Base-by-base conservation (phyloP, 768 basidiomycete genomes). In the Paxillus ammoniavirescens region DNA sequence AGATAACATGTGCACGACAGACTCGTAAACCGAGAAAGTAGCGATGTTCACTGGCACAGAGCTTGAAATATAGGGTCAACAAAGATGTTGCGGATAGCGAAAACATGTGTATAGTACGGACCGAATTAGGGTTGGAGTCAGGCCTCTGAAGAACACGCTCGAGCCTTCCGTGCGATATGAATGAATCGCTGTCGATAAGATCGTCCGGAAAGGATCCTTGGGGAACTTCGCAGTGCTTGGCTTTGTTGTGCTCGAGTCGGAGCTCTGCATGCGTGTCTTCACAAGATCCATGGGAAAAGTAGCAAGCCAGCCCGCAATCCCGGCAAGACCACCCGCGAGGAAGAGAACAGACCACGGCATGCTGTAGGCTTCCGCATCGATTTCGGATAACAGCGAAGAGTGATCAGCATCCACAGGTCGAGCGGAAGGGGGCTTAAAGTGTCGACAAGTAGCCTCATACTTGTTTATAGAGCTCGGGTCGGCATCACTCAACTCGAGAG, bases 261-360 rank as follows among this genome's bases (percentile, higher is more conserved):
- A 66, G 46, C 82, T 82, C 68, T 97, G 93, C 61, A 94, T 82
- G 5, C 93, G 82, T 13, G 94, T 95, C 73, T 97, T 96, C 56
- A 95, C 78, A 3, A 93, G 88, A 63, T 97, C 93, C 51, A 93
- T 75, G 2, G 92, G 91, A 67, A 96, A 97, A 1, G 93, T 95
- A 2, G 74, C 76, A 0, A 84, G 36, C 92, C 92, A 95, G 8
- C 89, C 89, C 8, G 79, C 79, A 15, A 89, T 70, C 5, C 91
- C 92, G 0, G 92, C 92, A 0, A 86, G 64, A 2, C 83, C 92
- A 18, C 91, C 91, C 4, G 91, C 89, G 17, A 86, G 41, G 49
- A 92, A 78, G 47, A 91, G 72, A 15, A 79, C 78, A 18, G 77
- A 69, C 83, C 83, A 86, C 0, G 77, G 65, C 65, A 73, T 65